Evolutionary conservation across 768 basidiomycete genomes (phyloP).

Genomic region (Mycena galericulata): DNA sequence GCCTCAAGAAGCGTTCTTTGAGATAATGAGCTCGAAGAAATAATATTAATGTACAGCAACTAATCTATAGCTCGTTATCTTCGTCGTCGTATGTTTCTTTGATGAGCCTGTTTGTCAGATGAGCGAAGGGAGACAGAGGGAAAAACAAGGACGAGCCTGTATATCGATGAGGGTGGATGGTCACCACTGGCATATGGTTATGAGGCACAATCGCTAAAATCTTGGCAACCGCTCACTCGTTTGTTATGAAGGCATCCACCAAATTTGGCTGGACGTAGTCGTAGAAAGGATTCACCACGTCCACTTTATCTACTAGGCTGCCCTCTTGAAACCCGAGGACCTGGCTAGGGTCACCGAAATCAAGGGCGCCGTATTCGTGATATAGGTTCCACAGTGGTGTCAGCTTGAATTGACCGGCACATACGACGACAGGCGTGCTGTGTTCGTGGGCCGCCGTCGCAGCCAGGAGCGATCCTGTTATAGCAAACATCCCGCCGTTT

Average conservation of each 20-base stretch:
- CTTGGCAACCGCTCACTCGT: slow-evolving; percentile 78
- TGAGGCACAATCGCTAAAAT: slow-evolving; percentile 1
- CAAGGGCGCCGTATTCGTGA: slow-evolving; percentile 86
- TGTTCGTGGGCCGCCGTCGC: slow-evolving; percentile 91
- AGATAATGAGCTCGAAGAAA: slow-evolving; percentile 79
- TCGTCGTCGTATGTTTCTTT: slow-evolving; percentile 97
- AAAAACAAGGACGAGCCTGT: slow-evolving; percentile 66
- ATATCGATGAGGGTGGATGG: slow-evolving; percentile 95
- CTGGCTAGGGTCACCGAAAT: slow-evolving; percentile 75
- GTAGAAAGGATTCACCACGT: slow-evolving; percentile 95
- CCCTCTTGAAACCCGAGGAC: slow-evolving; percentile 84
- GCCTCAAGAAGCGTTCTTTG: slow-evolving; percentile 96
- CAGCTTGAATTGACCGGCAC: slow-evolving; percentile 96
- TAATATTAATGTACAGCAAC: slow-evolving; percentile 37
- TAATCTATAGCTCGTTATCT: slow-evolving; percentile 79
- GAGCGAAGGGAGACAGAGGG: slow-evolving; percentile 25
- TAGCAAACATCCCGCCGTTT: slow-evolving; percentile 95
- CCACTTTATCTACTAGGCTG: slow-evolving; percentile 85
- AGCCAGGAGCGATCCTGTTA: slow-evolving; percentile 86
- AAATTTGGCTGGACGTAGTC: slow-evolving; percentile 95
- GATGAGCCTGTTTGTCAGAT: slow-evolving; percentile 67
- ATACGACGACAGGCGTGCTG: slow-evolving; percentile 92
- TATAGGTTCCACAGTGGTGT: slow-evolving; percentile 92
- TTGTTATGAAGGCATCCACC: slow-evolving; percentile 94
- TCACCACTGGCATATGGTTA: slow-evolving; percentile 76